Evolutionary conservation across 148 eudicot species (phyloP).

Genomic region (Tetragonia tetragonoides): DNA sequence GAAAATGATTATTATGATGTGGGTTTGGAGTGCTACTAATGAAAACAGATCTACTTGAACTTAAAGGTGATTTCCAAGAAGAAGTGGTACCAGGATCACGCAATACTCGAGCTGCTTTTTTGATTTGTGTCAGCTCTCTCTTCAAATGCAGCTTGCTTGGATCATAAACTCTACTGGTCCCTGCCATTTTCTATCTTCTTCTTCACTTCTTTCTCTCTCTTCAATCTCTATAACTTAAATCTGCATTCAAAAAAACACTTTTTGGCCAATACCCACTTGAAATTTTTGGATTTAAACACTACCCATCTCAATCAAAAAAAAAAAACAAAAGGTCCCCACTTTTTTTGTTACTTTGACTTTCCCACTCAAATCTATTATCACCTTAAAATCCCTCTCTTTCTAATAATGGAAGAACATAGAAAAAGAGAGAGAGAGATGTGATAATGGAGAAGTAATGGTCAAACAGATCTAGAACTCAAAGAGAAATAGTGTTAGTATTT

Average conservation of each 20-base stretch:
- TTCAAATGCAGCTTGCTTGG: conserved; percentile 92
- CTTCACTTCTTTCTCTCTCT: not conserved
- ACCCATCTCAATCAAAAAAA: conserved; percentile 26
- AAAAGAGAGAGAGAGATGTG: not conserved
- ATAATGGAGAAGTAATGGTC: conserved; percentile 34
- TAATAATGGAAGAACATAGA: conserved; percentile 29
- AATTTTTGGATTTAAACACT: conserved; percentile 16
- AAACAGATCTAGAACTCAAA: conserved; percentile 27
- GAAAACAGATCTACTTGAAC: conserved; percentile 67
- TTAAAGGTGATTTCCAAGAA: conserved; percentile 81
- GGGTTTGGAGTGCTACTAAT: conserved; percentile 19
- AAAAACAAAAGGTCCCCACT: conserved; percentile 8
- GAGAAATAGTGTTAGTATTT: not conserved
- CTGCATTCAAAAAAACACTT: conserved; percentile 17
- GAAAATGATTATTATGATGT: conserved; percentile 26
- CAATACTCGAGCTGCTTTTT: conserved; percentile 70
- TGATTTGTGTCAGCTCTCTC: conserved; percentile 90
- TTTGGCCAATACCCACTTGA: conserved; percentile 15
- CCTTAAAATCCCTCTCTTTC: conserved; percentile 20
- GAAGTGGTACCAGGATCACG: conserved; percentile 96
- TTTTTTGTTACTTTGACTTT: conserved; percentile 2
- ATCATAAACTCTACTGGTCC: conserved; percentile 49
- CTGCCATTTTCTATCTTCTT: conserved; percentile 28
- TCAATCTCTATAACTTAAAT: not conserved
- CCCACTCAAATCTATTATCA: not conserved